A percentile compares a stretch with the other conserved stretches of the same genome.
Evolutionary conservation across 805 yeast species (phyloP).

Genomic region (Saturnispora dispora): DNA sequence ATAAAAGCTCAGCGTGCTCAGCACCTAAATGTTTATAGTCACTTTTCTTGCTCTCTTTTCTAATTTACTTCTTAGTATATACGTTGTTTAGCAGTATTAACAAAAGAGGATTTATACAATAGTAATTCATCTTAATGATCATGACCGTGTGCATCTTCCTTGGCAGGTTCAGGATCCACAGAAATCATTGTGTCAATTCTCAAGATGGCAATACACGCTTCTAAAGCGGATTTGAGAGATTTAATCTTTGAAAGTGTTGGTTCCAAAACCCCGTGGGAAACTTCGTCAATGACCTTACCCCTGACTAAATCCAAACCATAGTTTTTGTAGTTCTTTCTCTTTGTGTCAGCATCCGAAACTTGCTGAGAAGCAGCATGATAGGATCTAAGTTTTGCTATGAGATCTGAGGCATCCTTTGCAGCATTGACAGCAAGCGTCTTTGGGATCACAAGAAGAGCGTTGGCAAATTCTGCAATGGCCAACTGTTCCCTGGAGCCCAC

Average conservation of each 20-base stretch:
- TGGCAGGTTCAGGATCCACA: conserved; percentile 90
- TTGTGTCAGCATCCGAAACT: conserved; percentile 72
- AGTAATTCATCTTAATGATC: not conserved
- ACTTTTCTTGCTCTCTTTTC: not conserved
- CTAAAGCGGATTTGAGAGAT: conserved; percentile 89
- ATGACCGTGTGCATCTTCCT: conserved; percentile 88
- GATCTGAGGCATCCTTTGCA: conserved; percentile 92
- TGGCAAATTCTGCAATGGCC: conserved; percentile 96
- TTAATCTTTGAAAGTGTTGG: conserved; percentile 91
- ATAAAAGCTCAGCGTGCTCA: not conserved
- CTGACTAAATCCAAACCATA: conserved; percentile 87
- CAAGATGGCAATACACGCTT: conserved; percentile 94
- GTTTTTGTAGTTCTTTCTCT: conserved; percentile 78
- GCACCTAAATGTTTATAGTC: not conserved
- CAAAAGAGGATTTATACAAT: not conserved
- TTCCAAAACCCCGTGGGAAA: conserved; percentile 80
- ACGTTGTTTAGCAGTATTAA: not conserved
- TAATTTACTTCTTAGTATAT: not conserved
- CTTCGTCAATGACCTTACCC: conserved; percentile 87
- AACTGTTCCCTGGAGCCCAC: conserved; percentile 96
- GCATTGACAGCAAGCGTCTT: conserved; percentile 96
- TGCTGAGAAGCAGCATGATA: conserved; percentile 93
- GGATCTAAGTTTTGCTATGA: conserved; percentile 90
- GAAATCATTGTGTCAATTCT: conserved; percentile 98
- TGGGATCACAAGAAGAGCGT: conserved; percentile 82